A percentile compares a stretch with the other conserved stretches of the same genome.
Evolutionary conservation across 1,284 basidiomycete genomes (phyloP).

Genomic region (Ustilago trichophora): DNA sequence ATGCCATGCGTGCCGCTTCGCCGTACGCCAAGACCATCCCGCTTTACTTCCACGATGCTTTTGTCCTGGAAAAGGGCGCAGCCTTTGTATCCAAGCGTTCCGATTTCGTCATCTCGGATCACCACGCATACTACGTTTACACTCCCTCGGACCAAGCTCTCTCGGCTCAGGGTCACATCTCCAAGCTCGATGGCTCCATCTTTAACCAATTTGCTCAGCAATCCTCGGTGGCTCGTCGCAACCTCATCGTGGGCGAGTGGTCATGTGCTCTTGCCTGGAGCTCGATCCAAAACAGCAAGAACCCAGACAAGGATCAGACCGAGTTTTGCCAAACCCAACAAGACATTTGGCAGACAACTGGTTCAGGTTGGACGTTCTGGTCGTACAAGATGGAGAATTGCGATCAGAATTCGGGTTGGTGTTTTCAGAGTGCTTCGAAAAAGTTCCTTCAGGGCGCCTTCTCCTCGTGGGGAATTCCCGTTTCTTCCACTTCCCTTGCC

Average conservation of each 20-base stretch:
- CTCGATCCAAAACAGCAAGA: constrained; percentile 71
- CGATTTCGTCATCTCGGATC: constrained; percentile 80
- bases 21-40: constrained; percentile 71
- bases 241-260: constrained; percentile 73
- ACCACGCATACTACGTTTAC: constrained; percentile 76
- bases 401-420: constrained; percentile 64
- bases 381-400: constrained; percentile 70
- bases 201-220: constrained; percentile 27
- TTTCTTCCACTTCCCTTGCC: constrained; percentile 4
- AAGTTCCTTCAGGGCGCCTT: constrained; percentile 52
- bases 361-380: constrained; percentile 80
- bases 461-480: constrained; percentile 52
- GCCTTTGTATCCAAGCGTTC: constrained; percentile 71
- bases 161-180: constrained; percentile 56
- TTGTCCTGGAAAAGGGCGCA: constrained; percentile 73
- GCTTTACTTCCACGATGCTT: constrained; percentile 80
- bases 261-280: constrained; percentile 72
- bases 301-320: constrained; percentile 70
- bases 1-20: constrained; percentile 71
- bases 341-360: constrained; percentile 72
- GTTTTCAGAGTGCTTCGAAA: constrained; percentile 53
- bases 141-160: constrained; percentile 51
- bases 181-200: constrained; percentile 55
- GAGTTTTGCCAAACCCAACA: constrained; percentile 75
- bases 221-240: constrained; percentile 68